These are phyloP conservation scores for Asterochloris erici DNA, from an alignment of 139 green algal genomes.

Conservation along the genomic window DNA sequence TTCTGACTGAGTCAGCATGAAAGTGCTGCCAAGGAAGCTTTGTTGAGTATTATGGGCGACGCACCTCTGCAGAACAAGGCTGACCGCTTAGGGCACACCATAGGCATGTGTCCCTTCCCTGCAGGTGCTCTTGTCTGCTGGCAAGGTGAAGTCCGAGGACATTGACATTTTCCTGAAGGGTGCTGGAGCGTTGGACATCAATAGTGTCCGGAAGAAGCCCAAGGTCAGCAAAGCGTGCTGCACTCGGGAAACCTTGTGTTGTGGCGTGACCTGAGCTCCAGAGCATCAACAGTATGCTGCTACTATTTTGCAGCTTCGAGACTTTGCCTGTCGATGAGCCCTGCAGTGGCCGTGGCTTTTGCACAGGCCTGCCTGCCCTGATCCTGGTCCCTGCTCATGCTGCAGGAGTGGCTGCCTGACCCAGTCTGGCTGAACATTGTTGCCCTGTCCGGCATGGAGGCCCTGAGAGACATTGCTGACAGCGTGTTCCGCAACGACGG, in stretches of 20 bases:
- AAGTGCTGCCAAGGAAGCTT: too few relatives aligned
- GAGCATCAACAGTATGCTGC: too few relatives aligned
- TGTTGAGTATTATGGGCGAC: too few relatives aligned
- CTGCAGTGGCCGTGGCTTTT: not conserved
- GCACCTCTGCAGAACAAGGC: too few relatives aligned
- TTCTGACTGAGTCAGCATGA: too few relatives aligned
- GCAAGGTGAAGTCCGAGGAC: conserved; percentile 51
- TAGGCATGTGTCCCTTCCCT: too few relatives aligned
- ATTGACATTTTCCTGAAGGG: conserved; percentile 89
- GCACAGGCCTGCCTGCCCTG: not conserved
- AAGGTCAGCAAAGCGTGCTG: conserved; percentile 49
- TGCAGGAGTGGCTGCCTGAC: conserved; percentile 78
- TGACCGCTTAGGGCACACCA: too few relatives aligned
- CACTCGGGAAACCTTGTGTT: too few relatives aligned
- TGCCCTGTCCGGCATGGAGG: conserved; percentile 71
- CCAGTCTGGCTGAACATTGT: conserved; percentile 83
- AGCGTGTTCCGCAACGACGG: conserved; percentile 77
- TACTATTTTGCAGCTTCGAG: too few relatives aligned
- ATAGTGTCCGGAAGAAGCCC: conserved; percentile 78
- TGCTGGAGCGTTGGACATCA: conserved; percentile 81
- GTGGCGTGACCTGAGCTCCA: too few relatives aligned
- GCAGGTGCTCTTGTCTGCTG: conserved; percentile 57
- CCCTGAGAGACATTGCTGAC: conserved; percentile 81
- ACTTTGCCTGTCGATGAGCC: too few relatives aligned
- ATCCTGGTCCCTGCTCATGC: not conserved